Evolutionary conservation across 1,284 basidiomycete genomes (phyloP).

Genomic region (Marasmius oreades): DNA sequence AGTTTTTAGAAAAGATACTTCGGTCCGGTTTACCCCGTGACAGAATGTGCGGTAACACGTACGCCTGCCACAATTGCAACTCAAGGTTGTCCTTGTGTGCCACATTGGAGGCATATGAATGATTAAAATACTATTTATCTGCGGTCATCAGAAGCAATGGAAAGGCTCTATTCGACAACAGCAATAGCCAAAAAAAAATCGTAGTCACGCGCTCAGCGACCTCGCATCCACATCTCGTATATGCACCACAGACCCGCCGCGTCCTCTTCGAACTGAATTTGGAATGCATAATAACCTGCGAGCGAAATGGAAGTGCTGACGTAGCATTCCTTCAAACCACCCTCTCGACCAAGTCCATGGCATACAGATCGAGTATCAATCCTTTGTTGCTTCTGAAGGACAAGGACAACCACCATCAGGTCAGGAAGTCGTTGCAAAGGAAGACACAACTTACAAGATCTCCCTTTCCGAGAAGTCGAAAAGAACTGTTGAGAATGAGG

Average conservation of each 20-base stretch:
- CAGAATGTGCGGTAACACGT: too few relatives aligned
- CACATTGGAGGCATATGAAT: too few relatives aligned
- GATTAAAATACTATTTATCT: too few relatives aligned
- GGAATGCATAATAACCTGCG: slow-evolving; percentile 22
- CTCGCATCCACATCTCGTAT: slow-evolving; percentile 44
- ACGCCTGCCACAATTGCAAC: too few relatives aligned
- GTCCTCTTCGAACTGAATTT: slow-evolving; percentile 28
- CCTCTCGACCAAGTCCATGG: neutral
- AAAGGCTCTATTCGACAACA: too few relatives aligned
- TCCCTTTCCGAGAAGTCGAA: slow-evolving; percentile 38
- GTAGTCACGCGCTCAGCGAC: slow-evolving; percentile 2
- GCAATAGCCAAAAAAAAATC: neutral
- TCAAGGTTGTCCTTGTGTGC: too few relatives aligned
- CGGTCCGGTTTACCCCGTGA: too few relatives aligned
- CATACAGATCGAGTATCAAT: neutral
- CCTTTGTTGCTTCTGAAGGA: neutral
- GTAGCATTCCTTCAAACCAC: slow-evolving; percentile 2
- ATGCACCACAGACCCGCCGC: slow-evolving; percentile 37
- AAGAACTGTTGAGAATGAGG: slow-evolving; percentile 32
- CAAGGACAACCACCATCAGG: neutral
- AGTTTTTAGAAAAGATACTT: neutral
- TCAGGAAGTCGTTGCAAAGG: slow-evolving; percentile 8
- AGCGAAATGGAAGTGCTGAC: neutral
- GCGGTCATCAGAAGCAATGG: too few relatives aligned
- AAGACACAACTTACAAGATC: slow-evolving; percentile 37